Conservation (phyloP, 768 basidiomycete species). For the Polyporus arcularius region DNA sequence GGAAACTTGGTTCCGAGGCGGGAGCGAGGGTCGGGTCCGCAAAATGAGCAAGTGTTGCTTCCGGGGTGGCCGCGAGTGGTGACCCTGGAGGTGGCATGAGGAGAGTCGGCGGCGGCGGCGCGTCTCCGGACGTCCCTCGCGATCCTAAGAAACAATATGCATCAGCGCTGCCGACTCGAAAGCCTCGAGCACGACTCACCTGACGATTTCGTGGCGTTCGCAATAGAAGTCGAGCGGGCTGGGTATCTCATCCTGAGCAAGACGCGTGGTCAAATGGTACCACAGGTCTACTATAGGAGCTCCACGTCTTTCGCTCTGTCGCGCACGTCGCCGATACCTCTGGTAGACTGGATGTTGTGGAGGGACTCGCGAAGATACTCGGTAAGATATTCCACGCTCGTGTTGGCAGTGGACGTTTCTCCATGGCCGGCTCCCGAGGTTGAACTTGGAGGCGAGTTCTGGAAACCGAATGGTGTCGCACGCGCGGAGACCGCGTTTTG, state of each 20-base stretch:
- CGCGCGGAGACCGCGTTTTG: no score
- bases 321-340: neutral
- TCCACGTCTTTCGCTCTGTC: neutral
- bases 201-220: neutral
- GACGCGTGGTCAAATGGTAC: neutral
- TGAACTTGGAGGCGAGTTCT: no score
- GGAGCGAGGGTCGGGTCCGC: no score
- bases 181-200: neutral
- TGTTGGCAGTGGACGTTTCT: neutral
- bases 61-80: no score
- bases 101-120: neutral
- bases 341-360: neutral
- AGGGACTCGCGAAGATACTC: neutral
- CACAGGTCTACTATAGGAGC: neutral
- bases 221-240: neutral
- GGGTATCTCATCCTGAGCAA: neutral
- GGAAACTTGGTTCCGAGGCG: no score
- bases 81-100: neutral
- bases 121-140: neutral
- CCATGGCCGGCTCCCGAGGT: no score
- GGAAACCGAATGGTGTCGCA: no score
- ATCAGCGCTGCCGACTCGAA: neutral
- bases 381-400: neutral
- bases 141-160: neutral
- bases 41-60: no score